These are phyloP conservation scores for Phyllosticta citribraziliensis DNA, from an alignment of 2,329 filamentous ascomycete species.

Conservation along the genomic window DNA sequence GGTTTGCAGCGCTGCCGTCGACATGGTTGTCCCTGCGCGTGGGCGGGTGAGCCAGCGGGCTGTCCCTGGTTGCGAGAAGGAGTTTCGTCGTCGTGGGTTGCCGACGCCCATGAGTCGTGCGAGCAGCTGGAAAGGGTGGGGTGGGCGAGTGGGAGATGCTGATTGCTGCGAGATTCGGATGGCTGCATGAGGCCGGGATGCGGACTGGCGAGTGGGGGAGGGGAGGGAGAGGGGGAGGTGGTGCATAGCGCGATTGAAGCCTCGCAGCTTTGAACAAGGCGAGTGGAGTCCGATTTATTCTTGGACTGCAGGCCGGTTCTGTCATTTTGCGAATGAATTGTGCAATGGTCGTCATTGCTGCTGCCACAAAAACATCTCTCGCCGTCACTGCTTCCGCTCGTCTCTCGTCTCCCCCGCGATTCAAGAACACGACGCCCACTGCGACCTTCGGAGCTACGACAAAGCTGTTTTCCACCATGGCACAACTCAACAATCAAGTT, in stretches of 20 bases:
- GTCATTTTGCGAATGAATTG: neutral
- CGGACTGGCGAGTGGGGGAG: too few species aligned
- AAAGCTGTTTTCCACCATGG: conserved; percentile 20
- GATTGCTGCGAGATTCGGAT: neutral
- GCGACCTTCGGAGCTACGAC: neutral
- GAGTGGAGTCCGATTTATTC: neutral
- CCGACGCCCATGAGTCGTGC: neutral
- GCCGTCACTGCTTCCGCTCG: neutral
- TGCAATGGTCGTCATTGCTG: neutral
- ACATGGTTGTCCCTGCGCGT: neutral
- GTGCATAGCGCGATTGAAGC: neutral
- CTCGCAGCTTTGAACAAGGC: neutral
- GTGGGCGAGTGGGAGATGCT: neutral
- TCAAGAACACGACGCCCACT: neutral
- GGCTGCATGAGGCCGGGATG: neutral
- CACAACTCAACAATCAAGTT: conserved; percentile 37
- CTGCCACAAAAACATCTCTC: neutral
- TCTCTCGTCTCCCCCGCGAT: neutral
- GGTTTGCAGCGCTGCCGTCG: neutral
- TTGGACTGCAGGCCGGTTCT: neutral
- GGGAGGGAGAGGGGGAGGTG: neutral
- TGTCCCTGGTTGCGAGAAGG: neutral
- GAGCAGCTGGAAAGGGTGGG: neutral
- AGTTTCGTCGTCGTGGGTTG: neutral
- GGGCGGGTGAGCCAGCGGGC: neutral